Percentiles rank a stretch among this genome's conserved stretches.
Conservation (phyloP, 1,284 basidiomycete genomes). For the Xerocomus amazonicus region DNA sequence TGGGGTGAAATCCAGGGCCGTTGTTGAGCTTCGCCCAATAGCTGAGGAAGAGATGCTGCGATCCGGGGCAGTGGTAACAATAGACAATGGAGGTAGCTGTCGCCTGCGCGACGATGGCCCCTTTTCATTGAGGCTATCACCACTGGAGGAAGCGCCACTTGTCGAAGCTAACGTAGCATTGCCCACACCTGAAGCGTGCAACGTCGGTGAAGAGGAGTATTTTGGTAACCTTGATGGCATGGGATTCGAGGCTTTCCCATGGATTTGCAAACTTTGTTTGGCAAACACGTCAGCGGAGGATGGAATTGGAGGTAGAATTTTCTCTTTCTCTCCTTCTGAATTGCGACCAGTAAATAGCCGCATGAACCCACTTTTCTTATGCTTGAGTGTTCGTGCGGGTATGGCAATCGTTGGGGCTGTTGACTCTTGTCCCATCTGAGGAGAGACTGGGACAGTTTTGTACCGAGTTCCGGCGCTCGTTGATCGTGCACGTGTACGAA, state of each 20-base stretch:
- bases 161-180: constrained; percentile 8
- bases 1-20: constrained; percentile 9
- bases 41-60: constrained; percentile 13
- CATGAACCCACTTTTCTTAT: constrained; percentile 81
- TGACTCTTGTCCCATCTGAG: constrained; percentile 39
- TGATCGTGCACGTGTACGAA: constrained; percentile 50
- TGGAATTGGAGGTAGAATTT: constrained; percentile 48
- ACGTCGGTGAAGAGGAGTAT: constrained; percentile 30
- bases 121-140: constrained; percentile 14
- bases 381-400: constrained; percentile 50
- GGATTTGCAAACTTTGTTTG: constrained; percentile 28
- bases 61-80: constrained; percentile 36
- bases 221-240: constrained; percentile 42
- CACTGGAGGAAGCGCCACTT: constrained; percentile 2
- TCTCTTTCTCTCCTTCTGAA: constrained; percentile 37
- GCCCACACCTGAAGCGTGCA: constrained; percentile 7
- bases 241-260: constrained; percentile 26
- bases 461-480: constrained; percentile 57
- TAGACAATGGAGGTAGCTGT: constrained; percentile 41
- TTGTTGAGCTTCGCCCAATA: constrained; percentile 10
- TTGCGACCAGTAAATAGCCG: constrained; percentile 64
- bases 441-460: constrained; percentile 42
- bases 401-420: constrained; percentile 12
- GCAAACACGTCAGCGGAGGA: constrained; percentile 40
- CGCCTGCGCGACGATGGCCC: constrained; percentile 32